phyloP scores from a whole-genome alignment of 108 stramenopile species.

The Nitzschia palea region DNA sequence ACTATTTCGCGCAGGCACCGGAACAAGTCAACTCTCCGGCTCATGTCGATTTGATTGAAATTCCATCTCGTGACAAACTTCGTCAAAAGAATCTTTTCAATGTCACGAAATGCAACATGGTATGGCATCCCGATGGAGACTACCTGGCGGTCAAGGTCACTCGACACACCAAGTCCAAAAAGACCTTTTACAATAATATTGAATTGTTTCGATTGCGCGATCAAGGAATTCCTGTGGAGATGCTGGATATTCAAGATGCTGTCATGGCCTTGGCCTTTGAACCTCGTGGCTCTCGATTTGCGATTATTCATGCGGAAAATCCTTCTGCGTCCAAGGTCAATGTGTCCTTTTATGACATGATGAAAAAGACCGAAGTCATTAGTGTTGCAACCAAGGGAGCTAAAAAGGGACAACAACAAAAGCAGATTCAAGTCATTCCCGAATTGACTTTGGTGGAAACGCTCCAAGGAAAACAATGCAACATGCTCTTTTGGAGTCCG shows the following conservation, averaged over 20 bases:
- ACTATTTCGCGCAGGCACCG: constrained; percentile 53
- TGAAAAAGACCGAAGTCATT: constrained; percentile 45
- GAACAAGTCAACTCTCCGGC: constrained; percentile 92
- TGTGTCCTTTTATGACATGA: constrained; percentile 96
- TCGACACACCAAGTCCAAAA: constrained; percentile 93
- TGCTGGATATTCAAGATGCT: constrained; percentile 91
- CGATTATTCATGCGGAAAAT: constrained; percentile 93
- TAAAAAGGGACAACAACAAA: constrained; percentile 56
- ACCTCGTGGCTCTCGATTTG: constrained; percentile 91
- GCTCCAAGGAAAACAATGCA: constrained; percentile 85
- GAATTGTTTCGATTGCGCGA: constrained; percentile 92
- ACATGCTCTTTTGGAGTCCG: constrained; percentile 93
- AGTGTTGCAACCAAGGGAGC: constrained; percentile 42
- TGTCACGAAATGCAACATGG: constrained; percentile 91
- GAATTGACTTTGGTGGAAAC: constrained; percentile 85
- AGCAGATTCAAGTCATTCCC: constrained; percentile 34
- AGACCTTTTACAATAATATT: constrained; percentile 94
- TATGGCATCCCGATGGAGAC: constrained; percentile 92
- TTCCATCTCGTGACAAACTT: constrained; percentile 89
- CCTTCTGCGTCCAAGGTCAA: constrained; percentile 82
- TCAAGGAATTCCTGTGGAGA: constrained; percentile 91
- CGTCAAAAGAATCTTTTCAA: constrained; percentile 96
- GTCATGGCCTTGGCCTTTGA: constrained; percentile 96
- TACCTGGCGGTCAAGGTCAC: constrained; percentile 96
- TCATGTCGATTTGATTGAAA: constrained; percentile 89